Conservation (phyloP, 768 basidiomycete species). For the Boletus subcaerulescens region DNA sequence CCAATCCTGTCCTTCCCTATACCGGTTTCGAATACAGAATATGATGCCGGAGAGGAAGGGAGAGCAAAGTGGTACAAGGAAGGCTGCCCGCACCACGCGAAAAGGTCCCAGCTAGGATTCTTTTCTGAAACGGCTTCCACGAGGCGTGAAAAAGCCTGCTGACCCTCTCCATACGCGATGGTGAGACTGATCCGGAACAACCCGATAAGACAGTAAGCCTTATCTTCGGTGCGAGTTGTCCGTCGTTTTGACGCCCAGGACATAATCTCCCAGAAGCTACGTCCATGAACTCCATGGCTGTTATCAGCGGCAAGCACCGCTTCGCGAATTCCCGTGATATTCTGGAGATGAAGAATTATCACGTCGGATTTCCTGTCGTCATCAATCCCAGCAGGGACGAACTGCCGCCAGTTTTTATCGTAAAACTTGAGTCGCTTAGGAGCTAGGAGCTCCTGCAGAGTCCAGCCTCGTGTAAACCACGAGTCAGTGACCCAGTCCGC, state of each 20-base stretch:
- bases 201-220: constrained; percentile 20
- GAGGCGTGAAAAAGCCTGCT: constrained; percentile 18
- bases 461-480: too few relatives aligned
- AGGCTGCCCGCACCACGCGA: constrained; percentile 12
- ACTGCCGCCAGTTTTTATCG: constrained; percentile 8
- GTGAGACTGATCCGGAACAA: constrained; percentile 16
- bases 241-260: constrained; percentile 21
- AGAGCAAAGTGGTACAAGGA: constrained; percentile 10
- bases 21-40: not conserved
- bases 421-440: constrained; percentile 20
- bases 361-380: not conserved
- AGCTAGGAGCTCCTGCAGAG: constrained; percentile 9
- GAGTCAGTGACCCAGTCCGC: not conserved
- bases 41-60: constrained; percentile 14
- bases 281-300: not conserved
- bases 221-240: constrained; percentile 24
- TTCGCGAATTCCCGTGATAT: not conserved
- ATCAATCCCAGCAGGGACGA: not conserved
- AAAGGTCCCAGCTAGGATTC: constrained; percentile 7
- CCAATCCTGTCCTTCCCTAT: not conserved
- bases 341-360: not conserved
- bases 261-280: constrained; percentile 10
- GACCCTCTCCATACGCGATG: constrained; percentile 23
- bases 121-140: constrained; percentile 4
- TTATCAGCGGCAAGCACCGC: not conserved